phyloP scores from a whole-genome alignment of 129 eudicot genomes.

The Logfia minima region DNA sequence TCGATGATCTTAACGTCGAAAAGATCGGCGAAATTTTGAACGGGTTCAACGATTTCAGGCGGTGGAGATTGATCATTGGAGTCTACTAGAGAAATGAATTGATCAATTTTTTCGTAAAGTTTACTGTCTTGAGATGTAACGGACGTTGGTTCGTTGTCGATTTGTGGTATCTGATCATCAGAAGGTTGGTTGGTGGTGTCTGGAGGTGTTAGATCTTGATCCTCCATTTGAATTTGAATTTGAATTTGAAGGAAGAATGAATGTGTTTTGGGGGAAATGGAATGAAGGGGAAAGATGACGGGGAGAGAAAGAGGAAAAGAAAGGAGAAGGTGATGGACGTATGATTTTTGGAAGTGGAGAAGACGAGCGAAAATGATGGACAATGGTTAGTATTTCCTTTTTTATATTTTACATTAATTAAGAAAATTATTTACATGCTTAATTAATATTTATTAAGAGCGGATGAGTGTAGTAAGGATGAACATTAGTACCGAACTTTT shows the following conservation, averaged over 20 bases:
- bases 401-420: background rate
- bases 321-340: constrained; percentile 9
- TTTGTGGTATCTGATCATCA: background rate
- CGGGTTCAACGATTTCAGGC: constrained; percentile 41
- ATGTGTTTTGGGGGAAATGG: background rate
- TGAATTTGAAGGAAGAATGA: background rate
- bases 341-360: constrained; percentile 32
- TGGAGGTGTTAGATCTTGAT: constrained; percentile 20
- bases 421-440: background rate
- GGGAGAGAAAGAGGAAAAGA: background rate
- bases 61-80: constrained; percentile 11
- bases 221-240: constrained; percentile 20
- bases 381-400: constrained; percentile 28
- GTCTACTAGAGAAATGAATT: constrained; percentile 34
- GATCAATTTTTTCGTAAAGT: constrained; percentile 53
- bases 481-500: too few relatives aligned
- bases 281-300: constrained; percentile 21
- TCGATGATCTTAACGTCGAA: constrained; percentile 53
- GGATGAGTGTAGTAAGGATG: too few relatives aligned
- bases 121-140: constrained; percentile 16
- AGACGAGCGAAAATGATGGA: constrained; percentile 37
- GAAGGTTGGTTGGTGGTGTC: constrained; percentile 6
- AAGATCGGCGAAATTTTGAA: constrained; percentile 46
- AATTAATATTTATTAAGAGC: too few relatives aligned
- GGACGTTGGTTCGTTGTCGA: background rate